These are phyloP conservation scores for Nitzschia sp. DNA, from an alignment of 108 stramenopile genomes.

Conservation along the genomic window DNA sequence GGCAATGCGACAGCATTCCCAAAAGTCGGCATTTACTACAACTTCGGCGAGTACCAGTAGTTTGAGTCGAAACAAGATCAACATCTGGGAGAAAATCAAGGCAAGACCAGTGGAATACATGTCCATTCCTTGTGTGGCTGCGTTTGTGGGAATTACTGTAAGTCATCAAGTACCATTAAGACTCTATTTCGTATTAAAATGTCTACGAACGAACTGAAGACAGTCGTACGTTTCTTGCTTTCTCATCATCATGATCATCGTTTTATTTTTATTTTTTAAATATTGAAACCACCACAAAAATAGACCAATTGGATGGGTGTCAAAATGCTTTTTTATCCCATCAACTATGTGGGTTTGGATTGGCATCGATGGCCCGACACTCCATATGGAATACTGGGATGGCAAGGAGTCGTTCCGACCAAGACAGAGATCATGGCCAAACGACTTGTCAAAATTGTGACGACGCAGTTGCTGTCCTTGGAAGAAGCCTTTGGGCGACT, in stretches of 20 bases:
- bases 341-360: slow-evolving; percentile 60
- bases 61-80: too few relatives aligned
- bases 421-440: slow-evolving; percentile 80
- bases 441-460: slow-evolving; percentile 68
- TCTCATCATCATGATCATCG: too few relatives aligned
- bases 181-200: too few relatives aligned
- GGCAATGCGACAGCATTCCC: too few relatives aligned
- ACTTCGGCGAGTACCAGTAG: too few relatives aligned
- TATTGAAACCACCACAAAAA: too few relatives aligned
- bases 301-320: slow-evolving; percentile 39
- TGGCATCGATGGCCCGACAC: slow-evolving; percentile 50
- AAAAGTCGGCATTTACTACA: background rate
- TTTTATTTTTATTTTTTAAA: background rate
- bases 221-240: too few relatives aligned
- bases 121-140: slow-evolving; percentile 72
- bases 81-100: slow-evolving; percentile 16
- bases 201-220: too few relatives aligned
- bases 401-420: slow-evolving; percentile 85
- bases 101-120: slow-evolving; percentile 47
- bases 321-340: slow-evolving; percentile 73
- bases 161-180: too few relatives aligned
- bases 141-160: slow-evolving; percentile 64
- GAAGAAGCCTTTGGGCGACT: slow-evolving; percentile 68
- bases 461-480: slow-evolving; percentile 51
- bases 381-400: slow-evolving; percentile 74